These are phyloP conservation scores for Backusella westeae DNA, from an alignment of 192 early-diverging fungal species.

Conservation along the genomic window DNA sequence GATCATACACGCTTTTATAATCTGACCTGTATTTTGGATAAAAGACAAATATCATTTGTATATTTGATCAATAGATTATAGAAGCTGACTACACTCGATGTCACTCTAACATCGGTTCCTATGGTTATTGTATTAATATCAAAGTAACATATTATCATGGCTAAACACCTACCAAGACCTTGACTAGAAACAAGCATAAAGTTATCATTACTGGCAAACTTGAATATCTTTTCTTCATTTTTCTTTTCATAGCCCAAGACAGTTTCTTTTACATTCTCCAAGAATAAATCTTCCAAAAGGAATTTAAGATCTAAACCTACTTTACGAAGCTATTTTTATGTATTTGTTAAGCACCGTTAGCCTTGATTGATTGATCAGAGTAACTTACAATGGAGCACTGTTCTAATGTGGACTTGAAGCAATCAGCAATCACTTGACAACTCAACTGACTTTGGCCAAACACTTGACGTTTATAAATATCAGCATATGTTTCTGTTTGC, in stretches of 20 bases:
- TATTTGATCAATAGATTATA: slow-evolving; percentile 69
- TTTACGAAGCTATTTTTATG: slow-evolving; percentile 67
- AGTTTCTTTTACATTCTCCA: slow-evolving; percentile 68
- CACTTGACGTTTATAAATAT: slow-evolving; percentile 86
- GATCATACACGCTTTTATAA: not conserved
- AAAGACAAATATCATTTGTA: slow-evolving; percentile 66
- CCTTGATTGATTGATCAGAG: not conserved
- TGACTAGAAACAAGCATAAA: slow-evolving; percentile 58
- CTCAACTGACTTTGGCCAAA: slow-evolving; percentile 73
- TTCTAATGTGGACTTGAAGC: slow-evolving; percentile 71
- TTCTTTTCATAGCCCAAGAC: slow-evolving; percentile 68
- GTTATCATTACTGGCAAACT: slow-evolving; percentile 65
- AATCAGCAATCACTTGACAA: slow-evolving; percentile 83
- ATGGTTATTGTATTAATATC: not conserved
- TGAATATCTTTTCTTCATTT: slow-evolving; percentile 60
- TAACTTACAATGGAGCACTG: slow-evolving; percentile 69
- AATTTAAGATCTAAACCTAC: slow-evolving; percentile 86
- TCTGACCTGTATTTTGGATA: slow-evolving; percentile 65
- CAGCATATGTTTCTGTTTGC: slow-evolving; percentile 83
- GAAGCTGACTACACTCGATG: slow-evolving; percentile 65
- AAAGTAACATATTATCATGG: not conserved
- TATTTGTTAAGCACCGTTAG: not conserved
- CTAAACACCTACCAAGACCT: slow-evolving; percentile 39
- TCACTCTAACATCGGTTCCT: slow-evolving; percentile 54
- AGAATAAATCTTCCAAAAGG: slow-evolving; percentile 77